These are phyloP conservation scores for Schrenkiella parvula DNA, from an alignment of 345 rosid genomes.

Conservation along the genomic window DNA sequence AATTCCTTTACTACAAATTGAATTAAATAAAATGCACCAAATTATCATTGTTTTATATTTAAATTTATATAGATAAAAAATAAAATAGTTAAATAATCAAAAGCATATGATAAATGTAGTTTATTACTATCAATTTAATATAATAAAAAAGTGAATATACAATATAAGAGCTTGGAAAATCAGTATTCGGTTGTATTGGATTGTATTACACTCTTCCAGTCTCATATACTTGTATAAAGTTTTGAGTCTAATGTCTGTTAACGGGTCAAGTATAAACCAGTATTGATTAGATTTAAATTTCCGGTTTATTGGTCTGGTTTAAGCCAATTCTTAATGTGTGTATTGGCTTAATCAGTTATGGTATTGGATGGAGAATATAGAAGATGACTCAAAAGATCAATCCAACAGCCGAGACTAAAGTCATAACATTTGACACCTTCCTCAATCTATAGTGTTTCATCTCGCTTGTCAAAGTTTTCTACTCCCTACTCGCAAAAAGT, in stretches of 20 bases:
- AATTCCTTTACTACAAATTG: neutral
- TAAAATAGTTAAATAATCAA: neutral
- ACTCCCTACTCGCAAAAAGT: constrained; percentile 55
- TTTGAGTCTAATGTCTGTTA: too few species aligned
- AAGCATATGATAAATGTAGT: neutral
- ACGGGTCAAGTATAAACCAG: too few species aligned
- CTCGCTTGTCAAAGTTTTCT: constrained; percentile 38
- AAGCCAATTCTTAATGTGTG: too few species aligned
- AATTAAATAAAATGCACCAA: neutral
- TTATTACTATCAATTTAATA: neutral
- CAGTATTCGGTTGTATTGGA: too few species aligned
- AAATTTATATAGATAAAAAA: neutral
- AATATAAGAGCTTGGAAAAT: neutral
- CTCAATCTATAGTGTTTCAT: constrained; percentile 46
- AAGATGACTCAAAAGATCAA: too few species aligned
- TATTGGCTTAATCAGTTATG: too few species aligned
- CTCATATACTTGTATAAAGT: too few species aligned
- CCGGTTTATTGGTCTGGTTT: too few species aligned
- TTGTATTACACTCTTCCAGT: too few species aligned
- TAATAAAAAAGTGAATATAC: neutral
- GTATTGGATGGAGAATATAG: too few species aligned
- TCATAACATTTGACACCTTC: constrained; percentile 41
- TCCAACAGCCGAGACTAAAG: constrained; percentile 28
- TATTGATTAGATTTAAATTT: too few species aligned
- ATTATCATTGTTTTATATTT: neutral